Evolutionary conservation across 768 basidiomycete genomes (phyloP).

Genomic region (Serendipita sp.): DNA sequence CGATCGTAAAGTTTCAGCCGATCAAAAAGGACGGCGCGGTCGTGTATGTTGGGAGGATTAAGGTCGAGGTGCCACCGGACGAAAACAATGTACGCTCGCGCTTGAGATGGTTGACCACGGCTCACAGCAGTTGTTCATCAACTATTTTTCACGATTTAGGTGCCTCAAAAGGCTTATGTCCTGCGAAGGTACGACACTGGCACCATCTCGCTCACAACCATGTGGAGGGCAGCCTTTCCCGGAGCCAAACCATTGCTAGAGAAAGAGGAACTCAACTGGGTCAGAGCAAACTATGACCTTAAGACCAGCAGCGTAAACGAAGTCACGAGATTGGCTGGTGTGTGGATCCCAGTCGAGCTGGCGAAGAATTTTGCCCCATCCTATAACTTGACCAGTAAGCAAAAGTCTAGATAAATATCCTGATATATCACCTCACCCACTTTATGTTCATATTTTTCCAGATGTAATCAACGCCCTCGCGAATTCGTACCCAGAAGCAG

Average conservation of each 20-base stretch:
- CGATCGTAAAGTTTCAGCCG: neutral
- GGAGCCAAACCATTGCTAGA: constrained; percentile 62
- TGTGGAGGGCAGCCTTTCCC: constrained; percentile 93
- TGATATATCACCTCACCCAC: constrained; percentile 5
- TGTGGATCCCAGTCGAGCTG: constrained; percentile 57
- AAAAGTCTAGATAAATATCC: too few relatives aligned
- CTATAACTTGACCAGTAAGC: constrained; percentile 35
- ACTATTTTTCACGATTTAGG: neutral
- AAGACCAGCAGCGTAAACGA: constrained; percentile 59
- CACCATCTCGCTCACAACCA: constrained; percentile 82
- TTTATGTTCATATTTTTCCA: constrained; percentile 8
- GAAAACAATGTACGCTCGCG: neutral
- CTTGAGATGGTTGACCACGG: neutral
- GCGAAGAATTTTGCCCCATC: constrained; percentile 52
- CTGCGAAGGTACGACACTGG: constrained; percentile 87
- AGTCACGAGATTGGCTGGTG: constrained; percentile 65
- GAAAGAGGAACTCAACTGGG: constrained; percentile 66
- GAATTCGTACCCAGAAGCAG: constrained; percentile 14
- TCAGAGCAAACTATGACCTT: constrained; percentile 59
- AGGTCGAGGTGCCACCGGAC: neutral
- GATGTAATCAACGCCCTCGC: constrained; percentile 8
- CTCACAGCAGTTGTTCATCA: neutral
- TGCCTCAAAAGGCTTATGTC: constrained; percentile 72
- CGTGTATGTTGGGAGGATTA: neutral
- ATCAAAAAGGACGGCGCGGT: neutral